Base-by-base conservation (phyloP, 306 rosid genomes). In the Casuarina equisetifolia region DNA sequence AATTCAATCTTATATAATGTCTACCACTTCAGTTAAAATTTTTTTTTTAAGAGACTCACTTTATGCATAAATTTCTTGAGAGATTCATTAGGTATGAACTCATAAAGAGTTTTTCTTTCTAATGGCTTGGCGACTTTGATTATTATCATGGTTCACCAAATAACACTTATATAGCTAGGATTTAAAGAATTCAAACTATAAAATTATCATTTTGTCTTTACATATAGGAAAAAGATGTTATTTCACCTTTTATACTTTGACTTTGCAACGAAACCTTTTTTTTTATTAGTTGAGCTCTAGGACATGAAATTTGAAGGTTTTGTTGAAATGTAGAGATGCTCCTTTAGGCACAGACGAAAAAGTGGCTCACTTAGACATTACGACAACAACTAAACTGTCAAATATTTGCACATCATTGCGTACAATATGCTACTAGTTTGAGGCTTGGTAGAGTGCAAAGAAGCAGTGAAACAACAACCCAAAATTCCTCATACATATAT, bases 61-160 rank as follows among this genome's bases (percentile, higher is more conserved):
- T 76, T 15, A 42, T 50, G 52, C 11, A 68, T 49, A 5, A 52
- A 66, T 6, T 68, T 76, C 43, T 76, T 74, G 6, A 76, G 66
- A 0, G 74, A 76, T 54, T 74, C 80, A 43, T 76, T 76, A 25
- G 74, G 72, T 72, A 75, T 62, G 57, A 75, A 63, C 38, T 75
- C 72, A 49, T 75, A 75, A 43, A 76, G 80, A 76, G 68, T 74
- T 52, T 52, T 67, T 68, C 71, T 57, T 58, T 6, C 76, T 48
- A 48, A 57, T 78, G 1, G 53, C 70, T 36, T 58, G 53, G 32
- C 32, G 1, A 25, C 32, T 25, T 25, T 25, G 32, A 25, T 25
- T 25, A 25, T 25, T 25, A 25, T 25, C 32, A 25, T 25, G 32
- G 32, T 25, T 25, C 32, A 25, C 32, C 32, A 25, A 25, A 25